Conservation (phyloP, 768 basidiomycete species). For the Trametes coccinea region DNA sequence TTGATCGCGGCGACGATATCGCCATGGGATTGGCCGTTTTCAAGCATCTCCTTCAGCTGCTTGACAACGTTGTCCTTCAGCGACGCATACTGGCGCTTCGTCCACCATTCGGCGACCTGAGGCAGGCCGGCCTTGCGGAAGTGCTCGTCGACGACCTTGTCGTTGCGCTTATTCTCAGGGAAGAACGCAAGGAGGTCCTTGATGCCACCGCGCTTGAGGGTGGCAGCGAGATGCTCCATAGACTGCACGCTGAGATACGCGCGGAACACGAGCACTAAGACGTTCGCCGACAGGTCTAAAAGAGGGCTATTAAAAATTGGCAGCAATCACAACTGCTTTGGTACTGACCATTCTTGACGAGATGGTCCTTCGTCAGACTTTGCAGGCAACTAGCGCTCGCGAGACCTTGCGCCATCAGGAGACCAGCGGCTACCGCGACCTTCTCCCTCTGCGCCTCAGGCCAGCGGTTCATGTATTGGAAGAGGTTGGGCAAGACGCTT, state of each 20-base stretch:
- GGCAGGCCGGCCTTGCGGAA: conserved; percentile 80
- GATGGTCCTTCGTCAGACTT: conserved; percentile 88
- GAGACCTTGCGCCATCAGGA: conserved; percentile 83
- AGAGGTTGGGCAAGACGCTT: conserved; percentile 72
- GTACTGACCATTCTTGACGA: conserved; percentile 85
- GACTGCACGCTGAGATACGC: conserved; percentile 79
- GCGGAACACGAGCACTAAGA: conserved; percentile 78
- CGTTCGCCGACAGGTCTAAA: conserved; percentile 75
- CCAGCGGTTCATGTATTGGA: conserved; percentile 93
- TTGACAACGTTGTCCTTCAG: conserved; percentile 76
- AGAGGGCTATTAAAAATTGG: conserved; percentile 1
- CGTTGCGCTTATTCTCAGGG: conserved; percentile 78
- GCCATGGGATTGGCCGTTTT: conserved; percentile 66
- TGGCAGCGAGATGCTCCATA: conserved; percentile 83
- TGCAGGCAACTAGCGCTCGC: conserved; percentile 75
- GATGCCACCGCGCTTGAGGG: conserved; percentile 83
- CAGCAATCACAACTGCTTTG: neutral
- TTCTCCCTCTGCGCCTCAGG: conserved; percentile 74
- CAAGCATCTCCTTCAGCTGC: conserved; percentile 68
- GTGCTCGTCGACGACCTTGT: conserved; percentile 75
- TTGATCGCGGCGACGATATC: conserved; percentile 77
- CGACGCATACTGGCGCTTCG: conserved; percentile 82
- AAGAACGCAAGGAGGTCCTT: conserved; percentile 88
- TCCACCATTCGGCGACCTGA: conserved; percentile 91
- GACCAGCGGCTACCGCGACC: conserved; percentile 76